Percentiles rank a stretch among this genome's conserved stretches.
Conservation (phyloP, 73 alveolate species). For the Tetrahymena malaccensis region DNA sequence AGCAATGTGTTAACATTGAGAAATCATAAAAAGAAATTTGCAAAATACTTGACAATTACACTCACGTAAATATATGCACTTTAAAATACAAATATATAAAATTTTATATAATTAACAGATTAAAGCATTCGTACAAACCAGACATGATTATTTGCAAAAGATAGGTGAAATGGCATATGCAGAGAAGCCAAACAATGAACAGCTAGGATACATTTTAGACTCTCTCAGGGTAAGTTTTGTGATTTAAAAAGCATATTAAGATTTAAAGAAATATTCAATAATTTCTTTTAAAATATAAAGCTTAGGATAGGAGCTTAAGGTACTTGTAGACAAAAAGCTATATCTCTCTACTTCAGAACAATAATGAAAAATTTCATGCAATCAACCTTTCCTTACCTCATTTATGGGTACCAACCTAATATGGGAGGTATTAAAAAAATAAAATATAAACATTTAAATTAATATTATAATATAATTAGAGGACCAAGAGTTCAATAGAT, state of each 20-base stretch:
- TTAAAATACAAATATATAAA: neutral
- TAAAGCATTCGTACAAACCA: neutral
- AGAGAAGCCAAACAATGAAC: neutral
- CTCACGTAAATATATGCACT: slow-evolving; percentile 1
- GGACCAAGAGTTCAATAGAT: slow-evolving; percentile 37
- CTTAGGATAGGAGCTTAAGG: neutral
- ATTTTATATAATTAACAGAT: neutral
- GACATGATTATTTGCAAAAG: neutral
- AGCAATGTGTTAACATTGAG: slow-evolving; percentile 18
- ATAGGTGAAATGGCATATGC: neutral
- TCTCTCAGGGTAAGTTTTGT: neutral
- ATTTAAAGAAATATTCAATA: too few species aligned
- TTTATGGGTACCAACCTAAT: slow-evolving; percentile 11
- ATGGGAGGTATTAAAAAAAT: neutral
- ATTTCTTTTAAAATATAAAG: neutral
- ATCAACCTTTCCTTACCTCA: slow-evolving; percentile 14
- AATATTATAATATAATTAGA: slow-evolving; percentile 4
- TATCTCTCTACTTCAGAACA: slow-evolving; percentile 11
- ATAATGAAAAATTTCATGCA: slow-evolving; percentile 12
- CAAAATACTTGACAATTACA: slow-evolving; percentile 6
- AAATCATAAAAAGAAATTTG: slow-evolving; percentile 5
- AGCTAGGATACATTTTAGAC: neutral
- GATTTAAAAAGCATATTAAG: too few species aligned
- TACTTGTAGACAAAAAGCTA: neutral
- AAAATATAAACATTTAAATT: neutral